These are phyloP conservation scores for Cyberlindnera americana DNA, from an alignment of 805 yeast genomes.

Conservation along the genomic window DNA sequence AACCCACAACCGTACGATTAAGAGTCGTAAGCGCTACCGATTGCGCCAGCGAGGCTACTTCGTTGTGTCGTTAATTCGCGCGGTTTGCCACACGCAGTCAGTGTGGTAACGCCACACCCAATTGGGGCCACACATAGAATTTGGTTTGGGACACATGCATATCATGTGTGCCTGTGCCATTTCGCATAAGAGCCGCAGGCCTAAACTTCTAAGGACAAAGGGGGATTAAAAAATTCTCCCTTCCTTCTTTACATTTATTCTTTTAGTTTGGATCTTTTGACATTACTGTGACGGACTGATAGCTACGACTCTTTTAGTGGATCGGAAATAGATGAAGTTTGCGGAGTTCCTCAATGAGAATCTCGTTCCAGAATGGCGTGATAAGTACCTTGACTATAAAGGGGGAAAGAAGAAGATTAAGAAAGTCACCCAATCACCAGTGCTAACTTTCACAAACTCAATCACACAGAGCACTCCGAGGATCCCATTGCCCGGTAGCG, in stretches of 20 bases:
- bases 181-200: background rate
- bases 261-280: too few species aligned
- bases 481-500: background rate
- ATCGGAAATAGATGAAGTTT: too few species aligned
- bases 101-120: background rate
- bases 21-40: slow-evolving; percentile 36
- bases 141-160: background rate
- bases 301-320: too few species aligned
- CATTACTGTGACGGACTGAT: too few species aligned
- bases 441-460: slow-evolving; percentile 4
- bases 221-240: too few species aligned
- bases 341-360: slow-evolving; percentile 21
- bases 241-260: too few species aligned
- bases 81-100: background rate
- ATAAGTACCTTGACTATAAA: slow-evolving; percentile 72
- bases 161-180: too few species aligned
- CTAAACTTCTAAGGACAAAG: too few species aligned
- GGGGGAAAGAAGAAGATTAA: slow-evolving; percentile 31
- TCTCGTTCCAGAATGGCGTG: slow-evolving; percentile 81
- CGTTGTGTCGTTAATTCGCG: background rate
- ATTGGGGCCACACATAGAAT: background rate
- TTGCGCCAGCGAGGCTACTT: slow-evolving; percentile 29
- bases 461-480: slow-evolving; percentile 6
- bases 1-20: slow-evolving; percentile 35
- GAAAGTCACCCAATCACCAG: slow-evolving; percentile 22